Evolutionary conservation across 805 yeast species (phyloP).

Genomic region (Starmerella bombicola): DNA sequence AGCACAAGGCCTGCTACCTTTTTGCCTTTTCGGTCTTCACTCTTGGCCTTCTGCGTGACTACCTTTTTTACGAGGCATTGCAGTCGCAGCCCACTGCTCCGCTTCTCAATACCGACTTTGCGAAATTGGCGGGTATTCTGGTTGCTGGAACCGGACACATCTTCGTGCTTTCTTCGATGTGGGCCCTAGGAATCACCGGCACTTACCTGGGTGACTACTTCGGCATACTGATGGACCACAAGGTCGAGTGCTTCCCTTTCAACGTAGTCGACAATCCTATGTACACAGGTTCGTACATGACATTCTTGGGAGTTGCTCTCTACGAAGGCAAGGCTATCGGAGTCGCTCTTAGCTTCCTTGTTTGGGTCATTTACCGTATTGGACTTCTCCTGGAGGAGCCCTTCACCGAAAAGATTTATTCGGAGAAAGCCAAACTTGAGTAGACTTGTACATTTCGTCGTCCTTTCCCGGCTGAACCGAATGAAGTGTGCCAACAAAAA

Average conservation of each 20-base stretch:
- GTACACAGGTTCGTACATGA: conserved; percentile 86
- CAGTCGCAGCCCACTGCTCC: conserved; percentile 54
- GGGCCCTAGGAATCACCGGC: conserved; percentile 85
- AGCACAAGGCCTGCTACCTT: conserved; percentile 67
- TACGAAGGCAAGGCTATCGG: conserved; percentile 89
- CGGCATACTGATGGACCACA: conserved; percentile 81
- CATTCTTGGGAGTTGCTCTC: conserved; percentile 83
- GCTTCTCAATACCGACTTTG: conserved; percentile 33
- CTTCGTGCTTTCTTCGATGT: conserved; percentile 78
- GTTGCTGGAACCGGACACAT: conserved; percentile 61
- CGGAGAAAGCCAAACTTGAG: conserved; percentile 35
- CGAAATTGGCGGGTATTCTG: conserved; percentile 42
- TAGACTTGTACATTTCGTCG: too few species aligned
- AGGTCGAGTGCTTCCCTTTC: conserved; percentile 90
- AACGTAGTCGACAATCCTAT: conserved; percentile 84
- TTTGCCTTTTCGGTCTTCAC: conserved; percentile 76
- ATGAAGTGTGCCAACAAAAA: too few species aligned
- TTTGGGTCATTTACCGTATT: conserved; percentile 65
- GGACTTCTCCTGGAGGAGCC: conserved; percentile 92
- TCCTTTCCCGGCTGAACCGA: too few species aligned
- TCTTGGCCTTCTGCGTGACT: conserved; percentile 73
- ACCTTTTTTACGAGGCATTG: conserved; percentile 56
- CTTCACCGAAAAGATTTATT: conserved; percentile 82
- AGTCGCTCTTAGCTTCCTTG: conserved; percentile 54
- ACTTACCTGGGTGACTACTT: conserved; percentile 95